Percentiles rank a stretch among this genome's conserved stretches.
Evolutionary conservation across 2,329 filamentous ascomycete species (phyloP).

Genomic region (Colletotrichum australisinense): DNA sequence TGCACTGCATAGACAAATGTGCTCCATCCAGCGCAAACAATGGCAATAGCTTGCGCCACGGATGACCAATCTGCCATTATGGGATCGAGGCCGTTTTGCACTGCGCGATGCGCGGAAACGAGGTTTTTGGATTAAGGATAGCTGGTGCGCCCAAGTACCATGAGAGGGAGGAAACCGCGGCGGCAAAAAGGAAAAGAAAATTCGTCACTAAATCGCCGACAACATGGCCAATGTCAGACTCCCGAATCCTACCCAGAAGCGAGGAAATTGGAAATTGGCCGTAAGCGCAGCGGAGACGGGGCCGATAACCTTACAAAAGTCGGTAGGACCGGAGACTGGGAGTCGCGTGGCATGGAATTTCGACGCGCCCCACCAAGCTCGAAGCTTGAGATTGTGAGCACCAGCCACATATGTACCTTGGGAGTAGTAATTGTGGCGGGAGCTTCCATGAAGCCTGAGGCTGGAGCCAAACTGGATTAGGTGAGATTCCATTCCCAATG

Average conservation of each 20-base stretch:
- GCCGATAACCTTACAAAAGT: background rate
- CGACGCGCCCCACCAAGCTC: conserved; percentile 19
- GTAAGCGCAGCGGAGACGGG: background rate
- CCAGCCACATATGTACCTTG: background rate
- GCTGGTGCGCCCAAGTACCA: conserved; percentile 39
- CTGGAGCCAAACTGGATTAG: too few species aligned
- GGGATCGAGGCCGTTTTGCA: background rate
- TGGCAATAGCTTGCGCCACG: conserved; percentile 53
- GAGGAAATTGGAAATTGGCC: background rate
- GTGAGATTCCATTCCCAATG: too few species aligned
- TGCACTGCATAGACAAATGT: conserved; percentile 64
- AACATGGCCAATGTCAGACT: background rate
- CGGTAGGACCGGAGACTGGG: conserved; percentile 3
- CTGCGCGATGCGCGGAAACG: background rate
- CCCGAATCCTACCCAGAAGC: too few species aligned
- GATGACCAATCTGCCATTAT: conserved; percentile 37
- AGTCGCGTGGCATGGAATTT: conserved; percentile 17
- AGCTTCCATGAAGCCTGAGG: background rate
- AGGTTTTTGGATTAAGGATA: conserved; percentile 19
- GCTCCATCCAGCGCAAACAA: conserved; percentile 64
- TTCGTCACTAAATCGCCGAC: conserved; percentile 1
- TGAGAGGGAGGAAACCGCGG: background rate
- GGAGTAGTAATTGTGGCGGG: background rate
- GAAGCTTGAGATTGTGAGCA: background rate
- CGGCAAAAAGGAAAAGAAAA: background rate